phyloP scores from a whole-genome alignment of 179 eudicot genomes.

The Kewa caespitosa region DNA sequence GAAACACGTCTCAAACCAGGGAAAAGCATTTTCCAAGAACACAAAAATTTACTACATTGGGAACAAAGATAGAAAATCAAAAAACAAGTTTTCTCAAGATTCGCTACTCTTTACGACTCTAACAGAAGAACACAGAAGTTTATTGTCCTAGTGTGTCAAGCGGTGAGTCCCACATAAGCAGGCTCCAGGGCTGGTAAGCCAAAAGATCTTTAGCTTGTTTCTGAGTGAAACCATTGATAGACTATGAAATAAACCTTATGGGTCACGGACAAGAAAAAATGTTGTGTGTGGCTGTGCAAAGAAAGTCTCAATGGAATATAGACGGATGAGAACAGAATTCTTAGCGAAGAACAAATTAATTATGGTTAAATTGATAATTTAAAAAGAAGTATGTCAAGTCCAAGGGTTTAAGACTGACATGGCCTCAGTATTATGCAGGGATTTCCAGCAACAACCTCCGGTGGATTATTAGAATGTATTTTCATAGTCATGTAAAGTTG shows the following conservation, averaged over 20 bases:
- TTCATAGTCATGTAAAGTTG: not conserved
- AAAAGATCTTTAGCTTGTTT: not conserved
- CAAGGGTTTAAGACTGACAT: not conserved
- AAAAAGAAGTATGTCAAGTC: not conserved
- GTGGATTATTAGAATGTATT: not conserved
- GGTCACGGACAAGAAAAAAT: not conserved
- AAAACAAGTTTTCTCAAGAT: not conserved
- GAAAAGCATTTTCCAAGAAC: not conserved
- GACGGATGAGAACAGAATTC: not conserved
- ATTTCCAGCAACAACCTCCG: not conserved
- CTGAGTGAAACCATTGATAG: not conserved
- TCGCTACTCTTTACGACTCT: not conserved
- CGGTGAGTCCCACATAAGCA: not conserved
- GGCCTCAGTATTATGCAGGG: not conserved
- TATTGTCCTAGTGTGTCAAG: not conserved
- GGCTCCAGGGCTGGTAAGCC: not conserved
- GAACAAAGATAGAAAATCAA: not conserved
- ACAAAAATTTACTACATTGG: not conserved
- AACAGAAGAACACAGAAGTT: not conserved
- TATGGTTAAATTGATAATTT: not conserved
- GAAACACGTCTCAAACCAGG: not conserved
- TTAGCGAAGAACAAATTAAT: not conserved
- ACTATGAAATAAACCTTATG: not conserved
- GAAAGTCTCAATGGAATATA: not conserved
- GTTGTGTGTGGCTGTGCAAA: not conserved